Conservation (phyloP, 73 alveolate species). For the Paramecium tetraurelia region DNA sequence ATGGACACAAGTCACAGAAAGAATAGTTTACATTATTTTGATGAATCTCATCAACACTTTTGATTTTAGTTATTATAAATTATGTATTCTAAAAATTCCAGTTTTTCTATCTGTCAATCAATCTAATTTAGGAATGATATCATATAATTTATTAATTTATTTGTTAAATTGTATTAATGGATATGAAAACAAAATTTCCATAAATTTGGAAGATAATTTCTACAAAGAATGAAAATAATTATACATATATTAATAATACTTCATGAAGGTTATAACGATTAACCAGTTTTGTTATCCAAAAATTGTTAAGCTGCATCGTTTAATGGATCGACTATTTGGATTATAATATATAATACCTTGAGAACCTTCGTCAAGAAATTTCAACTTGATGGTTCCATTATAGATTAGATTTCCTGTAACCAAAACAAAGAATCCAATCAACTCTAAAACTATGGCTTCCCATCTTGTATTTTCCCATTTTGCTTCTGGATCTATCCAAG, state of each 20-base stretch:
- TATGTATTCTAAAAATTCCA: not conserved
- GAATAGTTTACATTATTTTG: not conserved
- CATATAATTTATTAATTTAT: no score
- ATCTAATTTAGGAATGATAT: no score
- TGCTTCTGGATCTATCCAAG: not conserved
- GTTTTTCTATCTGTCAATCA: no score
- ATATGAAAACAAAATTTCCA: no score
- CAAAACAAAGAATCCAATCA: conserved; percentile 79
- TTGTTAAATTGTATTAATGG: no score
- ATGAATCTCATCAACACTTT: not conserved
- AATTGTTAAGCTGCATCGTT: not conserved
- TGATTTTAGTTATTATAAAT: not conserved
- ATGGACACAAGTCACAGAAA: not conserved
- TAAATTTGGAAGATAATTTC: not conserved
- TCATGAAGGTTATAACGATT: not conserved
- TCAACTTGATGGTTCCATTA: conserved; percentile 74
- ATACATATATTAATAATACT: not conserved
- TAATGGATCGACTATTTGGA: not conserved
- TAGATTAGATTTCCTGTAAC: conserved; percentile 85
- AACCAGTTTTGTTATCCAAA: not conserved
- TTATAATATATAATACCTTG: not conserved
- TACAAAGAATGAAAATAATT: not conserved
- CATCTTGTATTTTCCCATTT: conserved; percentile 58
- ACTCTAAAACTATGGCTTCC: conserved; percentile 48
- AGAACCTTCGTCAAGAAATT: not conserved